Evolutionary conservation across 2,329 filamentous ascomycete genomes (phyloP).

Genomic region (Fusarium staphyleae): DNA sequence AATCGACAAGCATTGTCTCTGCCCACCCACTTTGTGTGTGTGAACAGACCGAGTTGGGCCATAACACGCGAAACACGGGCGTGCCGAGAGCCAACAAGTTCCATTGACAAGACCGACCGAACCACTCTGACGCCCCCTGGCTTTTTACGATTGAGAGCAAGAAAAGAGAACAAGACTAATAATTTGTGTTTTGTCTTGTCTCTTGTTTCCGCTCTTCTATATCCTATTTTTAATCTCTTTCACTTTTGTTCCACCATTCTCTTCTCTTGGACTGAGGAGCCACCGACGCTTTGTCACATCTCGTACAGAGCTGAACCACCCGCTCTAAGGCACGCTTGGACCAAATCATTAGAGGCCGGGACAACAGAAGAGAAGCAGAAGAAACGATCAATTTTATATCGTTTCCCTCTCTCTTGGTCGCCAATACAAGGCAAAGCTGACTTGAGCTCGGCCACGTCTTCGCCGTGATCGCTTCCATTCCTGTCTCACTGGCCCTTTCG

Average conservation of each 20-base stretch:
- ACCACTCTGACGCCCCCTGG: slow-evolving; percentile 34
- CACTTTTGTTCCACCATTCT: background rate
- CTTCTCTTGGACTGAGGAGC: slow-evolving; percentile 2
- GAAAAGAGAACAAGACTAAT: slow-evolving; percentile 22
- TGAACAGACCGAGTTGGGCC: slow-evolving; percentile 29
- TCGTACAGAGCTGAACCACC: slow-evolving; percentile 32
- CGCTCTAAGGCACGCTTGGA: slow-evolving; percentile 24
- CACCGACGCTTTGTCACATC: slow-evolving; percentile 26
- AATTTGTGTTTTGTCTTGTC: slow-evolving; percentile 13
- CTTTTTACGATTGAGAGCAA: slow-evolving; percentile 18
- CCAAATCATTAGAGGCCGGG: slow-evolving; percentile 19
- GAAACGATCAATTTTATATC: too few species aligned
- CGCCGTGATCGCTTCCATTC: slow-evolving; percentile 29
- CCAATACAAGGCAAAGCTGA: slow-evolving; percentile 12
- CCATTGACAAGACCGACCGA: slow-evolving; percentile 11
- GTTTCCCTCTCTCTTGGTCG: too few species aligned
- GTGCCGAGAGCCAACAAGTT: slow-evolving; percentile 36
- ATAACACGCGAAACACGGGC: slow-evolving; percentile 39
- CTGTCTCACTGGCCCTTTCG: slow-evolving; percentile 29
- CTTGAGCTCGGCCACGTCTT: slow-evolving; percentile 22
- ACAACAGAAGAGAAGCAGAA: slow-evolving; percentile 5
- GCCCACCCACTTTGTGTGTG: slow-evolving; percentile 13
- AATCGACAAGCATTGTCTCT: background rate
- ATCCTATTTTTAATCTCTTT: slow-evolving; percentile 6
- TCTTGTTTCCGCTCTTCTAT: slow-evolving; percentile 9